Conservation (phyloP, 2,329 filamentous ascomycete species). For the Verticillium klebahnii region DNA sequence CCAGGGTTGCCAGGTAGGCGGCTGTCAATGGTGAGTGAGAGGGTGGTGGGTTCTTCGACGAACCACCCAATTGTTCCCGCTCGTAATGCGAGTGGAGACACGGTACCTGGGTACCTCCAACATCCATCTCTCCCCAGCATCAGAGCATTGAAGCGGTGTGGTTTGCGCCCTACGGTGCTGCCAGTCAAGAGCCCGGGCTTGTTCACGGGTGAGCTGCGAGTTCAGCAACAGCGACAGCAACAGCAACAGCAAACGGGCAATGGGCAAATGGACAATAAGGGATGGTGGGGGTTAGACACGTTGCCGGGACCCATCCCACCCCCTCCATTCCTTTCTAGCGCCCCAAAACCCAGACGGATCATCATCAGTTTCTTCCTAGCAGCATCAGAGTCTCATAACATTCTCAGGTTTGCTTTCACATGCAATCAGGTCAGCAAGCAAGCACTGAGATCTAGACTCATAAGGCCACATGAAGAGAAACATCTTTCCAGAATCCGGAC, state of each 20-base stretch:
- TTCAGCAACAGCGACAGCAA: not conserved
- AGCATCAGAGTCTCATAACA: not conserved
- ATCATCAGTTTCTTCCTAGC: not conserved
- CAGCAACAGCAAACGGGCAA: not conserved
- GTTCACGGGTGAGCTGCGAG: not conserved
- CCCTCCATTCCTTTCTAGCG: not conserved
- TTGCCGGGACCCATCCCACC: not conserved
- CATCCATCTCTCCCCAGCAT: not conserved
- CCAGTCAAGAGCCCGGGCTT: not conserved
- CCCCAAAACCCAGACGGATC: not conserved
- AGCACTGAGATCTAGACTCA: not conserved
- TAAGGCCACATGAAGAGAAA: not conserved
- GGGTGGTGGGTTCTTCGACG: too few species aligned
- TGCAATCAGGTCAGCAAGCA: not conserved
- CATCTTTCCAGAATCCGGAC: not conserved
- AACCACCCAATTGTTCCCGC: not conserved
- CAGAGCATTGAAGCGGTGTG: not conserved
- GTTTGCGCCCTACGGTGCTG: not conserved
- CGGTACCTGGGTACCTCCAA: not conserved
- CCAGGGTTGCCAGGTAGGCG: not conserved
- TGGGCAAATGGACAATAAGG: not conserved
- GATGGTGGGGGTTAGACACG: not conserved
- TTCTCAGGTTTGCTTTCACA: not conserved
- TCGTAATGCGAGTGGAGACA: not conserved
- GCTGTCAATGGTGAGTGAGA: not conserved